These are phyloP conservation scores for Hirsutella rhossiliensis DNA, from an alignment of 2,329 filamentous ascomycete genomes.

Conservation along the genomic window DNA sequence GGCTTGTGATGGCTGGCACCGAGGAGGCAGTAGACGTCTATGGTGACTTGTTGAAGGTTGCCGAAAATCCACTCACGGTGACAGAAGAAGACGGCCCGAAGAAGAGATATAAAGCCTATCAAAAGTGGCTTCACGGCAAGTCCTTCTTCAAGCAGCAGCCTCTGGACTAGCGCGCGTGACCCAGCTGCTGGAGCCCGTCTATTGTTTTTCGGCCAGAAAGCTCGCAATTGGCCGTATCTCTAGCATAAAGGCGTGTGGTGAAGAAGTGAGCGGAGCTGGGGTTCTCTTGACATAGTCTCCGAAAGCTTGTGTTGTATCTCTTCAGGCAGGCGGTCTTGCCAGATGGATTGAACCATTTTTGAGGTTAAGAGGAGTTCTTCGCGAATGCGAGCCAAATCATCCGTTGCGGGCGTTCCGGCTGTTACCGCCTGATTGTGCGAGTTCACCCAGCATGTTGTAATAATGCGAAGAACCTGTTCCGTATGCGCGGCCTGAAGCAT, in stretches of 20 bases:
- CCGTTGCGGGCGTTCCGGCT: too few species aligned
- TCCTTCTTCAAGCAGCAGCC: constrained; percentile 90
- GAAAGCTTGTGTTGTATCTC: neutral
- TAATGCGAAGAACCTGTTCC: constrained; percentile 49
- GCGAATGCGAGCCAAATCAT: too few species aligned
- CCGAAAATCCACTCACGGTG: constrained; percentile 77
- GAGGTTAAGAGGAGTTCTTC: too few species aligned
- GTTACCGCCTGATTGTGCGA: constrained; percentile 23
- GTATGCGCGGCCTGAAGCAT: constrained; percentile 42
- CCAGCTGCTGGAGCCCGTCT: neutral
- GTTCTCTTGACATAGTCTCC: constrained; percentile 7
- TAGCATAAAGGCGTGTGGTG: neutral
- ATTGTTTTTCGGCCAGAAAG: too few species aligned
- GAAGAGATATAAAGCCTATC: constrained; percentile 94
- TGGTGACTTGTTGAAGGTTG: constrained; percentile 61
- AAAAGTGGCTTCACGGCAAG: constrained; percentile 89
- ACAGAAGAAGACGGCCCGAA: constrained; percentile 76
- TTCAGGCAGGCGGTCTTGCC: neutral
- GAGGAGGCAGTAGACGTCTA: constrained; percentile 45
- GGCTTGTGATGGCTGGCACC: constrained; percentile 38
- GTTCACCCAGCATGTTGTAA: constrained; percentile 52
- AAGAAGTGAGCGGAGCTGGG: constrained; percentile 18
- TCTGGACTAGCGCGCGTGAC: constrained; percentile 42
- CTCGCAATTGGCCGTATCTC: too few species aligned
- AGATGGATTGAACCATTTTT: neutral